Evolutionary conservation across 1,284 basidiomycete genomes (phyloP).

Genomic region (Kwoniella shivajii): DNA sequence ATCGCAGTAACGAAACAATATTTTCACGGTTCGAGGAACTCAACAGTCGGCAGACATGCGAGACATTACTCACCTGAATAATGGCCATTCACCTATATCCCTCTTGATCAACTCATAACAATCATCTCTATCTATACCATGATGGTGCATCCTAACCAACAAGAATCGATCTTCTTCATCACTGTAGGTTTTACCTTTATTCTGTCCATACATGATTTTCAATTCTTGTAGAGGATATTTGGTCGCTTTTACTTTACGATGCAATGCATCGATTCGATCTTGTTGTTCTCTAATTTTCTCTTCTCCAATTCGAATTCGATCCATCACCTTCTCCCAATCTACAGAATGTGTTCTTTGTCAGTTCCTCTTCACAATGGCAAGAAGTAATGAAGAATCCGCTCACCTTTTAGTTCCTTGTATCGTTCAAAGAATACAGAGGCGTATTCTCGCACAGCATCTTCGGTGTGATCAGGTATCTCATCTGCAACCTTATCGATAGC

Average conservation of each 20-base stretch:
- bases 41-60: not conserved
- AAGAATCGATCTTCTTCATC: conserved; percentile 98
- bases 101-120: conserved; percentile 95
- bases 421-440: conserved; percentile 86
- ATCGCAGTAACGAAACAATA: too few species aligned
- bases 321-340: conserved; percentile 80
- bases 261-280: conserved; percentile 79
- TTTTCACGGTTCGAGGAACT: too few species aligned
- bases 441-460: conserved; percentile 79
- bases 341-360: conserved; percentile 6
- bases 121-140: conserved; percentile 89
- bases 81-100: conserved; percentile 92
- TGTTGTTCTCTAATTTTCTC: conserved; percentile 66
- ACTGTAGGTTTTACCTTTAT: conserved; percentile 92
- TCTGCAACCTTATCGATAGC: conserved; percentile 74
- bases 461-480: conserved; percentile 84
- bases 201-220: conserved; percentile 89
- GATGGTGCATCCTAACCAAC: conserved; percentile 85
- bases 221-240: conserved; percentile 91
- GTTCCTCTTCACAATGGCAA: not conserved
- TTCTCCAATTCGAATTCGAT: conserved; percentile 78
- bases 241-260: conserved; percentile 80
- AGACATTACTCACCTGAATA: conserved; percentile 65
- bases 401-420: conserved; percentile 80
- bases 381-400: conserved; percentile 27